Conservation (phyloP, 164 flowering plant species). For the Vitis rotundifolia region DNA sequence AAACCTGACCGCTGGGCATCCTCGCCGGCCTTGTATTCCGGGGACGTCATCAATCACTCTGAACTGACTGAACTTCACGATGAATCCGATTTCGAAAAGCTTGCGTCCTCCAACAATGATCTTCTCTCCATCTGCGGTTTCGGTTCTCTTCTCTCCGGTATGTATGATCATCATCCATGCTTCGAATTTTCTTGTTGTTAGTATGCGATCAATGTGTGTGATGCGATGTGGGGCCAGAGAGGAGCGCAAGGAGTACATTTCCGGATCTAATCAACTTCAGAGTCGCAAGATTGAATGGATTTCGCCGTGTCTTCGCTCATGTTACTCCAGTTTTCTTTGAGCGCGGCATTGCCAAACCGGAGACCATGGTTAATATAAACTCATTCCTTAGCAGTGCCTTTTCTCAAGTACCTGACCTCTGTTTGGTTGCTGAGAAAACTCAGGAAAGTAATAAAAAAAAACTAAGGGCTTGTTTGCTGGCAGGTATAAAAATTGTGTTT, state of each 20-base stretch:
- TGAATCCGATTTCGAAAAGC: constrained; percentile 57
- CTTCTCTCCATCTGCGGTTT: constrained; percentile 82
- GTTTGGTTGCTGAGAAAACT: constrained; percentile 5
- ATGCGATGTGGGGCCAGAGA: constrained; percentile 48
- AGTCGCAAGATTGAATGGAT: constrained; percentile 68
- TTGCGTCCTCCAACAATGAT: constrained; percentile 49
- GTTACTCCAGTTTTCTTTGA: constrained; percentile 88
- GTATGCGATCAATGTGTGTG: neutral
- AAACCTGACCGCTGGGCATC: neutral
- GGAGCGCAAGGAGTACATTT: constrained; percentile 88
- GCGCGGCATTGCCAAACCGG: constrained; percentile 84
- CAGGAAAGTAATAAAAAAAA: no score
- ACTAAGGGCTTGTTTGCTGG: no score
- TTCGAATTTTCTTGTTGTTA: neutral
- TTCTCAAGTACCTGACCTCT: neutral
- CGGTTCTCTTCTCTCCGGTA: constrained; percentile 97
- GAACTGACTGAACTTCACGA: constrained; percentile 41
- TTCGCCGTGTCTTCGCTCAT: constrained; percentile 85
- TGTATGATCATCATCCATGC: neutral
- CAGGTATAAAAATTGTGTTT: no score
- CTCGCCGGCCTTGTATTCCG: constrained; percentile 13
- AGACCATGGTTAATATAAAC: constrained; percentile 42
- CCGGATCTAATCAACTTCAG: constrained; percentile 81
- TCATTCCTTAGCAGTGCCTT: neutral
- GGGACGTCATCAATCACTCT: constrained; percentile 1